Conservation (phyloP, 768 basidiomycete species). For the Suillus alpinus region DNA sequence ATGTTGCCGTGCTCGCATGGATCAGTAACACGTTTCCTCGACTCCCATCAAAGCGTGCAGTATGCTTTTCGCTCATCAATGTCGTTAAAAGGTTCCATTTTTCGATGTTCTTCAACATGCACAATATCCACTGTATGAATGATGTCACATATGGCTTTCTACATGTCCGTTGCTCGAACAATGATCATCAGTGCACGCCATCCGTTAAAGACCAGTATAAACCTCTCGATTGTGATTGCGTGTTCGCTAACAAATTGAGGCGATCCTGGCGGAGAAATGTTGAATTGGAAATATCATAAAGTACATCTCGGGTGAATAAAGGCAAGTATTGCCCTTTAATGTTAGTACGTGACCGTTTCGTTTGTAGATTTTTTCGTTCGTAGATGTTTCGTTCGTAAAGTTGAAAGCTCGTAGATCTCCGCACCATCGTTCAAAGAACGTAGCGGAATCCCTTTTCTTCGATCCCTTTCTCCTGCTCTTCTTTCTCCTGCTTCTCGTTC, state of each 20-base stretch:
- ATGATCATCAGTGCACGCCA: too few relatives aligned
- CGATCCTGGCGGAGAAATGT: too few relatives aligned
- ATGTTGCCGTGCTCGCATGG: constrained; percentile 60
- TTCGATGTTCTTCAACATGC: too few relatives aligned
- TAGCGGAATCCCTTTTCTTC: constrained; percentile 49
- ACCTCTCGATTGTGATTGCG: too few relatives aligned
- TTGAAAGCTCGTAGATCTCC: neutral
- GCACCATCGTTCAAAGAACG: constrained; percentile 34
- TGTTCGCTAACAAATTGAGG: too few relatives aligned
- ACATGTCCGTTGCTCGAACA: too few relatives aligned
- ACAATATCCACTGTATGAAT: constrained; percentile 33
- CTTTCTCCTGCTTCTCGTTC: constrained; percentile 38
- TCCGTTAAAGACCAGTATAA: too few relatives aligned
- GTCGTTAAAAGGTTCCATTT: constrained; percentile 13
- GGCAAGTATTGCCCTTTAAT: neutral
- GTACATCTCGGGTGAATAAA: neutral
- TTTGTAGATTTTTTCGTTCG: neutral
- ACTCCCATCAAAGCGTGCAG: constrained; percentile 81
- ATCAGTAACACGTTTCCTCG: constrained; percentile 62
- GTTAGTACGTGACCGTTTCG: neutral
- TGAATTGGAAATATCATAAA: too few relatives aligned
- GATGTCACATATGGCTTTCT: too few relatives aligned
- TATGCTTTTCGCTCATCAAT: constrained; percentile 81
- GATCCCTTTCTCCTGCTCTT: constrained; percentile 40
- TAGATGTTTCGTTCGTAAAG: neutral